These are phyloP conservation scores for Pleurotus cornucopiae DNA, from an alignment of 768 basidiomycete genomes.

Conservation along the genomic window DNA sequence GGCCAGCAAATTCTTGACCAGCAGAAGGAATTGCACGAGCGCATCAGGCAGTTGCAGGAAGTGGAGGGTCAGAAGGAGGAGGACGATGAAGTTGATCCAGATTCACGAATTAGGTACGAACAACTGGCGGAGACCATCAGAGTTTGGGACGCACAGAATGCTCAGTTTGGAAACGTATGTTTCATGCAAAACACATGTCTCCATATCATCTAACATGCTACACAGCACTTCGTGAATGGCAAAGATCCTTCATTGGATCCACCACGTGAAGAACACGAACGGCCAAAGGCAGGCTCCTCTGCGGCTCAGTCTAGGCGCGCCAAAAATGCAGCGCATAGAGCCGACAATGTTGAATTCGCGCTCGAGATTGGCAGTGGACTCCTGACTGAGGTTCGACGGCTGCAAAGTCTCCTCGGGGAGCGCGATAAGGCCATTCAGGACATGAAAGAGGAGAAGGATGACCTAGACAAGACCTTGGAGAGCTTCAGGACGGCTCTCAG, in stretches of 20 bases:
- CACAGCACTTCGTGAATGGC: constrained; percentile 41
- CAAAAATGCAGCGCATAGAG: constrained; percentile 87
- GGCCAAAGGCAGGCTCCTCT: constrained; percentile 61
- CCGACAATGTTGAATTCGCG: constrained; percentile 93
- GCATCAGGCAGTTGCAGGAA: constrained; percentile 79
- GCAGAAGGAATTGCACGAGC: constrained; percentile 88
- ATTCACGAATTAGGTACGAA: constrained; percentile 68
- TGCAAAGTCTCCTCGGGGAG: constrained; percentile 88
- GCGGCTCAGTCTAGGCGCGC: constrained; percentile 85
- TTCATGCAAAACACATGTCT: constrained; percentile 6
- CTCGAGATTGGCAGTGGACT: constrained; percentile 96
- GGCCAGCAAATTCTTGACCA: constrained; percentile 93
- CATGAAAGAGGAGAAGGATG: constrained; percentile 89
- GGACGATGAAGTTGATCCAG: constrained; percentile 59
- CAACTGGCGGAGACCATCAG: constrained; percentile 75
- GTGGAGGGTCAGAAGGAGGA: constrained; percentile 59
- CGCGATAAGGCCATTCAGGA: constrained; percentile 91
- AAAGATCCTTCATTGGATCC: constrained; percentile 48
- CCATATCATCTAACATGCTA: constrained; percentile 10
- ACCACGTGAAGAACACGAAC: constrained; percentile 59
- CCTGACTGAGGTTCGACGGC: constrained; percentile 84
- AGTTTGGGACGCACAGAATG: constrained; percentile 78
- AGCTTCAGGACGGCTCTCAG: constrained; percentile 67
- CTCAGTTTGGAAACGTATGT: constrained; percentile 53
- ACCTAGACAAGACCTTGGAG: constrained; percentile 77